Evolutionary conservation across 176 grass and related monocot species (phyloP).

Genomic region (Carex littledalei): DNA sequence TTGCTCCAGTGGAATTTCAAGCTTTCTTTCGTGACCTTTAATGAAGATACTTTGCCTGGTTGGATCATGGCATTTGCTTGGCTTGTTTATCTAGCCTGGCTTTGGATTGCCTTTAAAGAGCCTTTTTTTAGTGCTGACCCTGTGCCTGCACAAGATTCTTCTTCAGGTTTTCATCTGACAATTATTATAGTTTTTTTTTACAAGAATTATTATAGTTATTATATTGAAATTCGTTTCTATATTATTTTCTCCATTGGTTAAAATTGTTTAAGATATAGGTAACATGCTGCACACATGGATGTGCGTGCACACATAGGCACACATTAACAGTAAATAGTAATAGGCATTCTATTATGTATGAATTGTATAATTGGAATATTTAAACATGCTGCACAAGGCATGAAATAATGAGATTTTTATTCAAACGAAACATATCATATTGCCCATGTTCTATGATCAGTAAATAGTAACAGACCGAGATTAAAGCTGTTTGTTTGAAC

Average conservation of each 20-base stretch:
- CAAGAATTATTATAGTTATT: not conserved
- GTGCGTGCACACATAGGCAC: not conserved
- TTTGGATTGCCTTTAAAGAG: conserved; percentile 83
- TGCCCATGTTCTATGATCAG: not conserved
- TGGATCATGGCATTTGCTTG: conserved; percentile 98
- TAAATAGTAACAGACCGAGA: not conserved
- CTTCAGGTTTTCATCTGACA: conserved; percentile 38
- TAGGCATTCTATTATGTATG: not conserved
- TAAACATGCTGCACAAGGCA: not conserved
- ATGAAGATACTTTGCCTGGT: conserved; percentile 85
- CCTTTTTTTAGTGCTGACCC: conserved; percentile 48
- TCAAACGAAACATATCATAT: not conserved
- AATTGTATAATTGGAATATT: not conserved
- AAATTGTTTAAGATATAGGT: not conserved
- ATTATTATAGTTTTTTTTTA: not conserved
- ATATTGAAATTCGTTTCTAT: conserved; percentile 1
- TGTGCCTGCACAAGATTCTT: conserved; percentile 27
- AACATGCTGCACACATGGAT: not conserved
- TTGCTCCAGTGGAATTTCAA: conserved; percentile 94
- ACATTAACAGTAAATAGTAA: no score
- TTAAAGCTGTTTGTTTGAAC: not conserved
- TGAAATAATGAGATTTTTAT: not conserved
- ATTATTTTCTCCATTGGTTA: not conserved
- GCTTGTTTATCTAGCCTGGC: conserved; percentile 75
- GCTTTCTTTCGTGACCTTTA: conserved; percentile 71